Evolutionary conservation across 2,329 filamentous ascomycete genomes (phyloP), one percentile per base, ranked within the genome.

Genomic region (Phaeoacremonium minimum): DNA sequence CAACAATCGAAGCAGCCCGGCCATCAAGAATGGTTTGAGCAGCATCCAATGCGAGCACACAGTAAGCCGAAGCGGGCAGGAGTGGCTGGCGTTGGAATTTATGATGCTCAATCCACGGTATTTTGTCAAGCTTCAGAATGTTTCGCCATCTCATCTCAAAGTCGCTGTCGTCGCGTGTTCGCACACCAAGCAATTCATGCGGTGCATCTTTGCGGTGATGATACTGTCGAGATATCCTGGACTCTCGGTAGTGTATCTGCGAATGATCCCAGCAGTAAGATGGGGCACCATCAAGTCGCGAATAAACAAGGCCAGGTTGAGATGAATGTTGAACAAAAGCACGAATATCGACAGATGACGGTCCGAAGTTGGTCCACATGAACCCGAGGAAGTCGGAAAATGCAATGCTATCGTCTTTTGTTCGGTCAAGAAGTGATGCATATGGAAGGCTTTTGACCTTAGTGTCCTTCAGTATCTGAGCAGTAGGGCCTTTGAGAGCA

Each of bases 241-340:
- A 64, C 40, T 72, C 64, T 15, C 63, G 56, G 53, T 64, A 71
- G 42, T 66, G 57, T 2, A 45, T 38, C 17, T 60, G 57, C 2
- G 59, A 57, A 44, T 73, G 69, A 30, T 74, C 65, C 66, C 71
- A 75, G 1, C 63, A 58, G 38, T 75, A 76, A 1, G 48, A 38
- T 1, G 71, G 71, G 1, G 67, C 38, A 22, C 56, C 41, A 3
- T 30, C 15, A 5, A 58, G 32, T 4, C 45, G 46, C 7, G 38
- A 32, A 0, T 38, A 16, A 12, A 39, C 18, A 7, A 56, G 38
- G 13, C 45, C 34, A 1, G 48, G 45, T 13, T 49, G 45, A 2
- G 45, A 18, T 0, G 53, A 57, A n/a, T 42, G 36, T 5, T 34
- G n/a, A 7, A 57, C 42, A 14, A 53, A 56, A 2, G 30, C 30